A percentile compares a stretch with the other conserved stretches of the same genome.
Evolutionary conservation across 345 rosid genomes (phyloP).

Genomic region (Nephelium lappaceum): DNA sequence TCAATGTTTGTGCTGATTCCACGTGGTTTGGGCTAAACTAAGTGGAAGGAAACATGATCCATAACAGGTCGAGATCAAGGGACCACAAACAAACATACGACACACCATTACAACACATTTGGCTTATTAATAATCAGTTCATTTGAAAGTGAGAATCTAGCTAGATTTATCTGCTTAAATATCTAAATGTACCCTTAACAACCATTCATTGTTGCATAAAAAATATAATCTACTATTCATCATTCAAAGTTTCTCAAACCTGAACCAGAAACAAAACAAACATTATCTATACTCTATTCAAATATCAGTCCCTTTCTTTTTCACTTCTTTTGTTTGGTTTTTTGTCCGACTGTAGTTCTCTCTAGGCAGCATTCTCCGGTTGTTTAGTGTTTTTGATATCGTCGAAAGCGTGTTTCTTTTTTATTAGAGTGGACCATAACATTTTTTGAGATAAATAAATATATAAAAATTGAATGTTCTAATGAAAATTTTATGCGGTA

Average conservation of each 20-base stretch:
- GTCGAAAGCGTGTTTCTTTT: not conserved
- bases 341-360: too few species aligned
- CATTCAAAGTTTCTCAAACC: not conserved
- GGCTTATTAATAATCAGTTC: not conserved
- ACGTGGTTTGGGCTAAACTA: too few species aligned
- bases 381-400: not conserved
- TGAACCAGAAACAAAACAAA: too few species aligned
- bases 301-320: too few species aligned
- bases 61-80: not conserved
- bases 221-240: not conserved
- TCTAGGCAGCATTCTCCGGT: not conserved
- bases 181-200: not conserved
- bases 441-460: too few species aligned
- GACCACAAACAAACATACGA: not conserved
- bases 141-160: too few species aligned
- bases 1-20: too few species aligned
- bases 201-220: not conserved
- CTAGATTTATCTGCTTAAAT: not conserved
- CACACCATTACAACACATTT: not conserved
- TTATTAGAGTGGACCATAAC: not conserved
- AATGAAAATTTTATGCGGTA: not conserved
- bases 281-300: too few species aligned
- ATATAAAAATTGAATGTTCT: not conserved
- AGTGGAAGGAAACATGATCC: not conserved
- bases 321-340: too few species aligned